Evolutionary conservation across 805 yeast species (phyloP).

Genomic region (Metschnikowia aberdeeniae): DNA sequence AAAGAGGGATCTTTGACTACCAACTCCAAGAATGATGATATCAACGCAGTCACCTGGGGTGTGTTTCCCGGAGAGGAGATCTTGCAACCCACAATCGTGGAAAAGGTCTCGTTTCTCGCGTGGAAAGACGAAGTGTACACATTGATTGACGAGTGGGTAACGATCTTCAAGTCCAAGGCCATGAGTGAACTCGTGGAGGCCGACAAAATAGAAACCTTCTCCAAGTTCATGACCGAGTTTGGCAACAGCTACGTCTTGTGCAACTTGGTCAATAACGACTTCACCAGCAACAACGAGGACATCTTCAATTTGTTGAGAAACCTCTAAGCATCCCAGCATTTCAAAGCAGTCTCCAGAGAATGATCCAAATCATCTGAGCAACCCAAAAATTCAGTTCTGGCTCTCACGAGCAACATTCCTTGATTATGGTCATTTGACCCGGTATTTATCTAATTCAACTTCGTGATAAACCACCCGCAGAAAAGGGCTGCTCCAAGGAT

Average conservation of each 20-base stretch:
- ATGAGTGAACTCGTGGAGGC: conserved; percentile 29
- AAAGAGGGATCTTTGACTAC: conserved; percentile 55
- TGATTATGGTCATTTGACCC: conserved; percentile 12
- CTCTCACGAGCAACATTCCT: conserved; percentile 8
- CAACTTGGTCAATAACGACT: conserved; percentile 89
- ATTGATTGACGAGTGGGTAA: conserved; percentile 76
- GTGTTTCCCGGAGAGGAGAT: conserved; percentile 89
- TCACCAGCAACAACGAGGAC: conserved; percentile 47
- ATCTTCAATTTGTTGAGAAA: conserved; percentile 53
- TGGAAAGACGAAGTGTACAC: conserved; percentile 96
- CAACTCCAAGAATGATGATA: conserved; percentile 69
- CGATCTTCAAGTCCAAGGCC: conserved; percentile 40
- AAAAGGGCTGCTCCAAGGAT: neutral
- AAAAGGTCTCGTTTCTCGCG: conserved; percentile 84
- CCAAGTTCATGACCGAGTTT: conserved; percentile 42
- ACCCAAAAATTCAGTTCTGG: conserved; percentile 1
- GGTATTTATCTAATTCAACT: conserved; percentile 22
- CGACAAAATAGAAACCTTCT: conserved; percentile 29
- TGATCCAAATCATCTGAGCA: conserved; percentile 1
- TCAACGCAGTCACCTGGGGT: conserved; percentile 98
- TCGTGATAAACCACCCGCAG: conserved; percentile 20
- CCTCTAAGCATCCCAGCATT: conserved; percentile 4
- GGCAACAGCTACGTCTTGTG: conserved; percentile 66
- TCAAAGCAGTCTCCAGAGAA: neutral
- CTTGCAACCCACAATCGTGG: conserved; percentile 93